These are phyloP conservation scores for Boletus vinaceobasis DNA, from an alignment of 768 basidiomycete species.

Conservation along the genomic window DNA sequence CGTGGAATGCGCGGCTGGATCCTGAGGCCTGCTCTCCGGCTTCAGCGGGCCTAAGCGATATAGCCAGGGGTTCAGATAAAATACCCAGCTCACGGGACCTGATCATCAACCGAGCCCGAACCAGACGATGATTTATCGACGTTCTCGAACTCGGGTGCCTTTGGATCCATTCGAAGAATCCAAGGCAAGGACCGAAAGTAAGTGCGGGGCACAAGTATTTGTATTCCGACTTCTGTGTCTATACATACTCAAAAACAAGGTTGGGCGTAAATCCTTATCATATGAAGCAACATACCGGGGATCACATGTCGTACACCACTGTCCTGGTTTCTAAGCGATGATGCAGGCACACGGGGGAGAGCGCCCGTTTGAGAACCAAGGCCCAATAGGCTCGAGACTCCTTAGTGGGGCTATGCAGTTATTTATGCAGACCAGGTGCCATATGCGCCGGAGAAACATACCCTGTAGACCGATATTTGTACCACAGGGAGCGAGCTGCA, in stretches of 20 bases:
- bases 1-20: neutral
- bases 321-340: neutral
- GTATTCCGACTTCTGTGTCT: too few relatives aligned
- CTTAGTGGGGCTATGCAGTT: neutral
- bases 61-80: neutral
- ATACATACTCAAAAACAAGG: too few relatives aligned
- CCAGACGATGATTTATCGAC: neutral
- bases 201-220: too few relatives aligned
- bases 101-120: neutral
- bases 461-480: too few relatives aligned
- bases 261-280: neutral
- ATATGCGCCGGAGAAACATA: neutral
- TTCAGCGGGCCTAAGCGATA: neutral
- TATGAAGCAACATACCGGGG: too few relatives aligned
- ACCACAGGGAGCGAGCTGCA: neutral
- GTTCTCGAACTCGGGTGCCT: neutral
- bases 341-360: neutral
- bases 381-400: neutral
- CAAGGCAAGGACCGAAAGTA: neutral
- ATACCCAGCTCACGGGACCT: neutral
- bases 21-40: neutral
- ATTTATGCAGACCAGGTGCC: neutral
- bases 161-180: neutral
- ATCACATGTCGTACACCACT: neutral
- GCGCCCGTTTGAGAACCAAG: neutral